Percentiles rank a stretch among this genome's conserved stretches.
Conservation (phyloP, 139 green algal genomes). For the Micractinium conductrix region DNA sequence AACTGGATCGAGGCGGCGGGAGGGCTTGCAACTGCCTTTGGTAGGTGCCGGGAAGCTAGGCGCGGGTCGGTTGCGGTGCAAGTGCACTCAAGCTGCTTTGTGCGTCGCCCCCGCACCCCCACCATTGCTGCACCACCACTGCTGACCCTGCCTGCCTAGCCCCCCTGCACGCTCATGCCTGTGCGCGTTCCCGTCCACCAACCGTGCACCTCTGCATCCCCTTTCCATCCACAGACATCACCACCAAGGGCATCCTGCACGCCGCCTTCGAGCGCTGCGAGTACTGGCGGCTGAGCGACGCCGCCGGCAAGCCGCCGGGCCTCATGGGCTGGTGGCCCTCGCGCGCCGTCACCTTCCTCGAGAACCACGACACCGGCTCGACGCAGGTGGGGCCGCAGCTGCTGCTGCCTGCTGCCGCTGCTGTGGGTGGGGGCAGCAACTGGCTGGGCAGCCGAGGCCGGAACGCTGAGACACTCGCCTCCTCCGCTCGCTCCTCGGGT, state of each 20-base stretch:
- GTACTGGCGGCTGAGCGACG: constrained; percentile 95
- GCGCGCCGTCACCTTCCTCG: constrained; percentile 95
- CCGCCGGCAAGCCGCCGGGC: constrained; percentile 70
- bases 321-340: constrained; percentile 93
- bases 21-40: constrained; percentile 87
- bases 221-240: too few species aligned
- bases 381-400: constrained; percentile 38
- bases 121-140: too few species aligned
- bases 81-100: too few species aligned
- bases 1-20: constrained; percentile 92
- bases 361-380: constrained; percentile 93
- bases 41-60: not conserved
- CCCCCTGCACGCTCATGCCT: too few species aligned
- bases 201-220: too few species aligned
- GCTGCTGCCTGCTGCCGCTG: not conserved
- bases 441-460: too few species aligned
- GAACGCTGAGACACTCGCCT: too few species aligned
- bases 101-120: too few species aligned
- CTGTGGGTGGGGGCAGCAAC: not conserved
- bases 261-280: constrained; percentile 75
- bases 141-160: too few species aligned
- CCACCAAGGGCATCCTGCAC: constrained; percentile 92
- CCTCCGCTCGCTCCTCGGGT: not conserved
- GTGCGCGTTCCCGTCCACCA: too few species aligned
- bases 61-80: too few species aligned